Conservation (phyloP, 202 grass and related monocot genomes). For the Eragrostis tef region DNA sequence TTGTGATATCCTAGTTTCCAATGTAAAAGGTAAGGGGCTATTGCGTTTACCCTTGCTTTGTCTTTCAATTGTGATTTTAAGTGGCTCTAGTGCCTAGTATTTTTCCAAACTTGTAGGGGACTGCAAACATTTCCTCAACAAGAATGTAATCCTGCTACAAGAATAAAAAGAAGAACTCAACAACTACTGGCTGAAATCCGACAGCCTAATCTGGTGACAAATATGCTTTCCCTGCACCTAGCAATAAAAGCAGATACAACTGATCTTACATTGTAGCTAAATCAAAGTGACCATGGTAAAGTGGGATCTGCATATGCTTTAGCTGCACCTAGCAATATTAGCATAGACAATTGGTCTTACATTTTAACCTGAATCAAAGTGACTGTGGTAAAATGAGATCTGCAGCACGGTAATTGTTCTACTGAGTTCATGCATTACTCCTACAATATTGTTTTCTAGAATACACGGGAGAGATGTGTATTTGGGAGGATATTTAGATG, state of each 20-base stretch:
- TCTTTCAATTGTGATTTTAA: too few species aligned
- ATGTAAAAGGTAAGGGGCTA: neutral
- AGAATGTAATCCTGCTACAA: neutral
- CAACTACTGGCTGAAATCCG: slow-evolving; percentile 6
- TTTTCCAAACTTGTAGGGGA: neutral
- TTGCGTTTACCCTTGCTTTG: too few species aligned
- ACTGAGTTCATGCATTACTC: neutral
- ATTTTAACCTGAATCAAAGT: too few species aligned
- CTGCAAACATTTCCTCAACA: neutral
- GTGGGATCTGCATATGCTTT: neutral
- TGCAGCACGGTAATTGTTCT: neutral
- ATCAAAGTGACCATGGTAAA: neutral
- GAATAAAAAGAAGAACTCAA: slow-evolving; percentile 10
- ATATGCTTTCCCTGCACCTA: neutral
- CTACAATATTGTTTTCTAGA: too few species aligned
- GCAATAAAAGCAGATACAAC: slow-evolving; percentile 5
- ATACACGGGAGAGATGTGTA: too few species aligned
- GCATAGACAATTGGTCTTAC: neutral
- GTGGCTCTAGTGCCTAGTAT: neutral
- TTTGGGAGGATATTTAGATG: too few species aligned
- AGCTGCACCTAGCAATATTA: neutral
- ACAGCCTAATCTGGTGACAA: neutral
- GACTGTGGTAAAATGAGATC: neutral
- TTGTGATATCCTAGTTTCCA: too few species aligned
- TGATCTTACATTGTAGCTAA: neutral